Evolutionary conservation across 495 filamentous ascomycete species (phyloP), one percentile per base, ranked within the genome.

Genomic region (Aspergillus incahuasiensis): DNA sequence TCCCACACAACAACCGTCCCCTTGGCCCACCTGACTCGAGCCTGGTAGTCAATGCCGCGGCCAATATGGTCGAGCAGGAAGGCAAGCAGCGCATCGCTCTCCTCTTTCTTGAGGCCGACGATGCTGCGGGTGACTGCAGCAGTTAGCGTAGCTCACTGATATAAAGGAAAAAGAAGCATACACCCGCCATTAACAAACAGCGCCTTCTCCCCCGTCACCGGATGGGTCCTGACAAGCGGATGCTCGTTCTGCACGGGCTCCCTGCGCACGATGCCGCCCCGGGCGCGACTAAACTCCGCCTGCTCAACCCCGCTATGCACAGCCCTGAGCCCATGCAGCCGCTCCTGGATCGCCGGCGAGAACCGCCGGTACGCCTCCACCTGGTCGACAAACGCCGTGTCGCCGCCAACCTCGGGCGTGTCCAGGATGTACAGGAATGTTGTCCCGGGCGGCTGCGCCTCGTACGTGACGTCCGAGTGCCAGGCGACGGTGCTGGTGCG

Each of bases 381-480:
- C 57, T 84, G 81, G 64, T 89, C 80, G 30, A 76, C 82, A 60
- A 94, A 92, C 12, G 87, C 68, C 0, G 90, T 95, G 61, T 95
- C 90, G 38, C 90, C 89, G 18, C 90, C 89, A 0, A 82, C 80
- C 52, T 79, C 75, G n/a, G 90, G 89, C 38, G 75, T 82, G 65
- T 94, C 89, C 22, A 94, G 82, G 48, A 87, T 75, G 66, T 90
- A 91, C 32, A 95, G 69, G 70, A 94, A 90, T 0, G 89, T 91
- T 0, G 88, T 92, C 49, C 90, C 89, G 0, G 90, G 89, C n/a
- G 90, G 88, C 68, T 94, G 89, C 53, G 77, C 61, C 74, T 95
- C 90, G 65, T 91, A 92, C 5, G 83, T 86, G 0, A 92, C 86
- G 69, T 95, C 90, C 1, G 83, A 86, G 68, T 92, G 89, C 89